Evolutionary conservation across 2,329 filamentous ascomycete species (phyloP).

Genomic region (Colletotrichum gigasporum): DNA sequence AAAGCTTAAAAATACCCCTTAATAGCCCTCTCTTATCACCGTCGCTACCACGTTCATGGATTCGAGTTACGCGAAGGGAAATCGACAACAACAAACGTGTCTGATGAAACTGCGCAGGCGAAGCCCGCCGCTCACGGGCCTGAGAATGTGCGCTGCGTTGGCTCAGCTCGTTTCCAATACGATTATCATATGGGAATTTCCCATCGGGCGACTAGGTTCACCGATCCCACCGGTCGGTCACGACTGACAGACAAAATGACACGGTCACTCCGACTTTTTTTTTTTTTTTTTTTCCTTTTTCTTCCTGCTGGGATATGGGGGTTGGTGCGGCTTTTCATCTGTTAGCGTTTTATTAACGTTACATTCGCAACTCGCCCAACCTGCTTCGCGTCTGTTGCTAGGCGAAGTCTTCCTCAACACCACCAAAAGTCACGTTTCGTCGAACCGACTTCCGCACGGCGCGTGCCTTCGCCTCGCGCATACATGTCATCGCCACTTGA

Average conservation of each 20-base stretch:
- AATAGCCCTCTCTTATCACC: background rate
- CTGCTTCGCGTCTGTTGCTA: background rate
- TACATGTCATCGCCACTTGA: background rate
- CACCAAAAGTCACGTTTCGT: too few species aligned
- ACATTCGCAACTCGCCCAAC: background rate
- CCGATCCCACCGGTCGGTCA: too few species aligned
- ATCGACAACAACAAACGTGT: too few species aligned
- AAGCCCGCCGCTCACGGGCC: too few species aligned
- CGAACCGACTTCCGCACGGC: too few species aligned
- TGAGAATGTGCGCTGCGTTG: too few species aligned
- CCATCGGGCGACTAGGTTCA: too few species aligned
- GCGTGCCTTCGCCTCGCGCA: too few species aligned
- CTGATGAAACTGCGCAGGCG: too few species aligned
- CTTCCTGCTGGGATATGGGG: background rate
- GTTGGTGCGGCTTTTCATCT: background rate
- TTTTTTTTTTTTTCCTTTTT: too few species aligned
- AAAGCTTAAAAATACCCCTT: background rate
- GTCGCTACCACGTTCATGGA: background rate
- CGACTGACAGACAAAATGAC: background rate
- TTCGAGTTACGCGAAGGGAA: background rate
- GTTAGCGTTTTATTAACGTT: conserved; percentile 19
- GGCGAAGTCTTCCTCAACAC: background rate
- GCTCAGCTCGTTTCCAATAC: too few species aligned
- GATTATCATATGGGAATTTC: too few species aligned
- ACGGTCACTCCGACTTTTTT: background rate